Conservation (phyloP, 768 basidiomycete genomes). For the Boletellus ananas region DNA sequence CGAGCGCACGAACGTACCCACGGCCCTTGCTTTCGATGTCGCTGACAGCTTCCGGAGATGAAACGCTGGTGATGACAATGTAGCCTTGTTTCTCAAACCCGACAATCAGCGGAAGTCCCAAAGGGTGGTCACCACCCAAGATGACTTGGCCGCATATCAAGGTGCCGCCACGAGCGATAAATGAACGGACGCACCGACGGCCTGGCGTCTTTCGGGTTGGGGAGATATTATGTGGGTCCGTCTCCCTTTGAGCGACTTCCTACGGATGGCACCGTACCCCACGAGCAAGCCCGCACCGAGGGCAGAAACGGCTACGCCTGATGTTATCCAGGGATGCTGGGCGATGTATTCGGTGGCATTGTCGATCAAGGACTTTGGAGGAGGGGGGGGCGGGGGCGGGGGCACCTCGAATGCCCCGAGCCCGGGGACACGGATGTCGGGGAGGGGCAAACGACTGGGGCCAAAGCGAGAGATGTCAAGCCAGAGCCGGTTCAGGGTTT, state of each 20-base stretch:
- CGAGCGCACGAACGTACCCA: conserved; percentile 78
- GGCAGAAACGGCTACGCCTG: conserved; percentile 51
- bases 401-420: conserved; percentile 74
- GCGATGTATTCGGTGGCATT: conserved; percentile 49
- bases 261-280: conserved; percentile 43
- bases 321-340: conserved; percentile 59
- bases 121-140: conserved; percentile 73
- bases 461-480: conserved; percentile 79
- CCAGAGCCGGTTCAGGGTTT: conserved; percentile 68
- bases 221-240: conserved; percentile 23
- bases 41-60: conserved; percentile 60
- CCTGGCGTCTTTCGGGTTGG: conserved; percentile 42
- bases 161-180: background rate
- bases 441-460: conserved; percentile 45
- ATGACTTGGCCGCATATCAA: conserved; percentile 48
- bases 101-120: conserved; percentile 66
- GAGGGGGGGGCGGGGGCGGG: conserved; percentile 52
- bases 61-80: conserved; percentile 78
- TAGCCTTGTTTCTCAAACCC: conserved; percentile 77
- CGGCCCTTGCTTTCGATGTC: conserved; percentile 60
- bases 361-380: conserved; percentile 44
- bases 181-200: conserved; percentile 35
- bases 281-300: conserved; percentile 60
- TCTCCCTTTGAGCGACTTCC: conserved; percentile 21
- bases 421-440: conserved; percentile 56